Conservation (phyloP, 768 basidiomycete species). For the Phaeotremella fagi region DNA sequence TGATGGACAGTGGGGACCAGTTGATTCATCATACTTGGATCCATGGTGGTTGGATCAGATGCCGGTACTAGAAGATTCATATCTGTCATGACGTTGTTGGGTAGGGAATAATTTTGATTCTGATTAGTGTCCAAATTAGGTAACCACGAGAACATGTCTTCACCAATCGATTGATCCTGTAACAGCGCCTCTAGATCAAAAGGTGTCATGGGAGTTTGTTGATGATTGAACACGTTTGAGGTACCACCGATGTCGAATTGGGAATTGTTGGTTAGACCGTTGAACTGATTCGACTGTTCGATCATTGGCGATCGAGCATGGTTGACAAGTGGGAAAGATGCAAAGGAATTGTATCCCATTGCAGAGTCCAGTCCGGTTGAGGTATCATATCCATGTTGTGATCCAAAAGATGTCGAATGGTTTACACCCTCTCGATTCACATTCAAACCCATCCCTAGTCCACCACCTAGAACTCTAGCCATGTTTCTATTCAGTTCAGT, state of each 20-base stretch:
- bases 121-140: constrained; percentile 16
- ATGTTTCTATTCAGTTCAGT: not conserved
- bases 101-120: not conserved
- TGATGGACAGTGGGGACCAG: not conserved
- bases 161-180: constrained; percentile 19
- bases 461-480: not conserved
- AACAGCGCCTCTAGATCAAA: constrained; percentile 38
- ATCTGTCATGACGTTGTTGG: not conserved
- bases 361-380: not conserved
- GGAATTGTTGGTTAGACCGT: not conserved
- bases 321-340: not conserved
- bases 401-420: not conserved
- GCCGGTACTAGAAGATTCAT: not conserved
- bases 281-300: not conserved
- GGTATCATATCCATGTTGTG: not conserved
- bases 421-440: not conserved
- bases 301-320: not conserved
- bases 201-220: constrained; percentile 17
- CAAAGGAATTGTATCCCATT: not conserved
- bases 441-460: not conserved
- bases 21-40: not conserved
- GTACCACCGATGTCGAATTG: not conserved
- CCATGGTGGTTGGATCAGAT: not conserved
- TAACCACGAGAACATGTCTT: constrained; percentile 35
- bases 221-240: no score